Evolutionary conservation across 345 rosid genomes (phyloP).

Genomic region (Linum lewisii): DNA sequence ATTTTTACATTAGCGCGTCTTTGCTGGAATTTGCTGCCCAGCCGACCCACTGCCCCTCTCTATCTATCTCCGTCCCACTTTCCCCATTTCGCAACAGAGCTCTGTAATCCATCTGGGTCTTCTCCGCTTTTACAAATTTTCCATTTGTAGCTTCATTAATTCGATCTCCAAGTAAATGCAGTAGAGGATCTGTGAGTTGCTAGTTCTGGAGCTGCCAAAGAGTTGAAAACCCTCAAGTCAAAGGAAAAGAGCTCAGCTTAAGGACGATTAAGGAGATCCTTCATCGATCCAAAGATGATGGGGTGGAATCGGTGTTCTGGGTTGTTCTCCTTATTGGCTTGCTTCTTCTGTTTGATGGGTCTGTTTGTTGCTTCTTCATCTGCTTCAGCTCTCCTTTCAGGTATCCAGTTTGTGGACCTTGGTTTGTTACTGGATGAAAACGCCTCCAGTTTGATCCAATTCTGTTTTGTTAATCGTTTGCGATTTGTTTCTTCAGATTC

Average conservation of each 20-base stretch:
- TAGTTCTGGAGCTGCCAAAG: not conserved
- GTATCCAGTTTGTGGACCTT: constrained; percentile 11
- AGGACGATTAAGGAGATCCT: too few species aligned
- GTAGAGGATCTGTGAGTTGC: not conserved
- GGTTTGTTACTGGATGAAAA: not conserved
- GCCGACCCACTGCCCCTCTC: too few species aligned
- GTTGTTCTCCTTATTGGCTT: constrained; percentile 13
- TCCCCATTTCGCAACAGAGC: not conserved
- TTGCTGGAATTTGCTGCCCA: not conserved
- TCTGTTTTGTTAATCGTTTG: not conserved
- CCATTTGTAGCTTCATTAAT: not conserved
- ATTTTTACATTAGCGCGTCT: not conserved
- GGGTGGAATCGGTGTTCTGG: constrained; percentile 12
- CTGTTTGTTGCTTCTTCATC: constrained; percentile 23
- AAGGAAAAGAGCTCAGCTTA: too few species aligned
- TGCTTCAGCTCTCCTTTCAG: constrained; percentile 34
- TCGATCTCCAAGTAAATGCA: not conserved
- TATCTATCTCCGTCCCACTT: not conserved
- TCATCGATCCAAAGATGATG: constrained; percentile 12
- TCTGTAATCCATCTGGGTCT: too few species aligned
- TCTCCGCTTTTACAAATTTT: too few species aligned
- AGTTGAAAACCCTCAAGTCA: not conserved
- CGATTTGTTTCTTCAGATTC: constrained; percentile 30
- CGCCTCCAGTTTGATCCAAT: too few species aligned
- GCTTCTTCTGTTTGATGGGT: constrained; percentile 18